A percentile compares a stretch with the other conserved stretches of the same genome.
Conservation (phyloP, 2,329 filamentous ascomycete genomes). For the Phialophora tarda region DNA sequence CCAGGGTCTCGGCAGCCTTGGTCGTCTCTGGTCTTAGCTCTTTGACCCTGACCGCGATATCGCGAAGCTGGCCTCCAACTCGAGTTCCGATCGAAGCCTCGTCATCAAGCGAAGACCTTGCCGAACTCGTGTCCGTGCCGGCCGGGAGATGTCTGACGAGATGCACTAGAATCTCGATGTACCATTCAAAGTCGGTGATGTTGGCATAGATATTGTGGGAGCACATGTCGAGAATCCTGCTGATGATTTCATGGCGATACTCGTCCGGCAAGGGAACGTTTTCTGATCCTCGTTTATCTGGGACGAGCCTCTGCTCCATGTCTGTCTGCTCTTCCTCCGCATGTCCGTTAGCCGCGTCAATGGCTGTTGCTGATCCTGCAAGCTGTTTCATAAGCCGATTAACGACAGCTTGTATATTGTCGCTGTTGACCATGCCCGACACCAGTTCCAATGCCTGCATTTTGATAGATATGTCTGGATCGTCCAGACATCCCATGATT, state of each 20-base stretch:
- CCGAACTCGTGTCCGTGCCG: constrained; percentile 12
- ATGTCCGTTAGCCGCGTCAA: constrained; percentile 48
- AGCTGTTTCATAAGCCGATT: constrained; percentile 87
- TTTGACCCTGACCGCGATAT: constrained; percentile 88
- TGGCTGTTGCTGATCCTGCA: constrained; percentile 63
- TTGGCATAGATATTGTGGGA: constrained; percentile 85
- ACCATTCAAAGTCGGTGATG: constrained; percentile 94
- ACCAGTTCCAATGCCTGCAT: constrained; percentile 90
- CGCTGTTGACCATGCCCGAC: constrained; percentile 88
- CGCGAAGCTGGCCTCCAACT: constrained; percentile 85
- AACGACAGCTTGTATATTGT: constrained; percentile 83
- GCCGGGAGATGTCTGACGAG: constrained; percentile 55
- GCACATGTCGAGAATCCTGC: constrained; percentile 85
- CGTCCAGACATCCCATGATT: constrained; percentile 94
- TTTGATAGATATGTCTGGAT: constrained; percentile 92
- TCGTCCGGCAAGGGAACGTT: constrained; percentile 76
- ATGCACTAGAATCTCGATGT: constrained; percentile 86
- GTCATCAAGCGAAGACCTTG: constrained; percentile 37
- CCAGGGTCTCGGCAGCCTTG: constrained; percentile 75
- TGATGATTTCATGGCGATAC: constrained; percentile 82
- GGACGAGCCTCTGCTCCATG: constrained; percentile 61
- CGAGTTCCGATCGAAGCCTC: constrained; percentile 42
- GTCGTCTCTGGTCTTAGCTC: constrained; percentile 81
- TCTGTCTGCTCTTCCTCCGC: constrained; percentile 54
- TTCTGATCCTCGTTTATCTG: constrained; percentile 57